Evolutionary conservation across 495 filamentous ascomycete species (phyloP), one percentile per base, ranked within the genome.

Genomic region (Lichenothelia convexa): DNA sequence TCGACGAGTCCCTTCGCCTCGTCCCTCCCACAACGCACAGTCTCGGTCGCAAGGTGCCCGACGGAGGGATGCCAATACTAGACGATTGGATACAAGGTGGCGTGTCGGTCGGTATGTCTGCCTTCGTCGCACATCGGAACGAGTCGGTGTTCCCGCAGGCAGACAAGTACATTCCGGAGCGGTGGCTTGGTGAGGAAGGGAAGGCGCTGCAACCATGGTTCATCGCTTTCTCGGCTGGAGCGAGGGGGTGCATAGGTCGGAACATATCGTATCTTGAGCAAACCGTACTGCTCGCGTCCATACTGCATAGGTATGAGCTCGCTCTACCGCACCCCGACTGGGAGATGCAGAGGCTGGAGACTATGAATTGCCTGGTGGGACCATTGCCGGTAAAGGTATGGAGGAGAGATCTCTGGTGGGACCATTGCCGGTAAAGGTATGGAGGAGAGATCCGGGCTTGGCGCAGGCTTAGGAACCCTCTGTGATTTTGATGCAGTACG

Each of bases 41-140:
- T 21, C 44, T 55, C 1, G 38, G 42, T 3, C 51, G 53, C 9
- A 18, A 34, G 20, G 50, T 45, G n/a, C 53, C 53, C 3, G 24
- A 31, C 18, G 51, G 45, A 20, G 52, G 52, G 8, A 11, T 16
- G 2, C 21, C 18, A 5, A 50, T 56, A 24, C 12, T 44, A 7
- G 48, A 39, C 7, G 41, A 49, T 3, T 56, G 35, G 18, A 43
- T 55, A n/a, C 40, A 51, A 1, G 51, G 48, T 15, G 33, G 39
- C 13, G 43, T 39, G 34, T 31, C 43, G 1, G 64, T 78, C 0
- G 73, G 72, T 0, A 58, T 65, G 13, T 67, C 67, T 39, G 34
- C 60, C 1, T 75, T 64, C 64, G 66, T 70, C 3, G 58, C 54
- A 0, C 63, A 71, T 42, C 53, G 53, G 18, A 61, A 73, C 48